Evolutionary conservation across 257 asterid species (phyloP).

Genomic region (Nicotiana obtusifolia): DNA sequence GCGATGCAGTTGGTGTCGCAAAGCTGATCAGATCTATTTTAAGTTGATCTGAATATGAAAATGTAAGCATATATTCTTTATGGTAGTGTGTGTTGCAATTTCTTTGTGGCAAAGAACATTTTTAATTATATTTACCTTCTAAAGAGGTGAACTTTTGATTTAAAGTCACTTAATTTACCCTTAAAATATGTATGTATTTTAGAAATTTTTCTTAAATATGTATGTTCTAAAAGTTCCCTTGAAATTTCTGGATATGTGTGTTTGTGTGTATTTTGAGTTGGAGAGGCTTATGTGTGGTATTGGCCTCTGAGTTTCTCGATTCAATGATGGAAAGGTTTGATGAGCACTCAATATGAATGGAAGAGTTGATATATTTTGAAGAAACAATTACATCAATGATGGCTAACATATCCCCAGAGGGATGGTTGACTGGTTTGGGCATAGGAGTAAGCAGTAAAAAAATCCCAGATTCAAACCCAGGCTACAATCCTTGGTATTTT

Average conservation of each 20-base stretch:
- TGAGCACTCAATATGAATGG: neutral
- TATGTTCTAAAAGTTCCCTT: too few species aligned
- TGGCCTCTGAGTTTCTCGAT: neutral
- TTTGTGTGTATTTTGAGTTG: neutral
- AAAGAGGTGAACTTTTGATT: neutral
- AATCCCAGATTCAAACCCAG: neutral
- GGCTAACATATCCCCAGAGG: neutral
- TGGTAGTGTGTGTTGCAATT: neutral
- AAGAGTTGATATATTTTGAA: neutral
- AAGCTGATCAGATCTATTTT: neutral
- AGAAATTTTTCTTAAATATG: too few species aligned
- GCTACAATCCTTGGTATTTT: neutral
- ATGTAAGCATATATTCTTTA: neutral
- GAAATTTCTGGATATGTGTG: neutral
- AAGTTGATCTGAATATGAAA: neutral
- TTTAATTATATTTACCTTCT: neutral
- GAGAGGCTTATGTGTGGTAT: neutral
- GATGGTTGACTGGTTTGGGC: neutral
- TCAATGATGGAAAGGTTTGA: neutral
- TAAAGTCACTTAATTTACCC: neutral
- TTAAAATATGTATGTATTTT: too few species aligned
- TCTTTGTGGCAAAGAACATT: neutral
- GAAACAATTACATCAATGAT: neutral
- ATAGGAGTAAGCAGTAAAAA: neutral
- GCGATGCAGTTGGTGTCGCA: neutral